Evolutionary conservation across 108 stramenopile species (phyloP).

Genomic region (Skeletonema potamos): DNA sequence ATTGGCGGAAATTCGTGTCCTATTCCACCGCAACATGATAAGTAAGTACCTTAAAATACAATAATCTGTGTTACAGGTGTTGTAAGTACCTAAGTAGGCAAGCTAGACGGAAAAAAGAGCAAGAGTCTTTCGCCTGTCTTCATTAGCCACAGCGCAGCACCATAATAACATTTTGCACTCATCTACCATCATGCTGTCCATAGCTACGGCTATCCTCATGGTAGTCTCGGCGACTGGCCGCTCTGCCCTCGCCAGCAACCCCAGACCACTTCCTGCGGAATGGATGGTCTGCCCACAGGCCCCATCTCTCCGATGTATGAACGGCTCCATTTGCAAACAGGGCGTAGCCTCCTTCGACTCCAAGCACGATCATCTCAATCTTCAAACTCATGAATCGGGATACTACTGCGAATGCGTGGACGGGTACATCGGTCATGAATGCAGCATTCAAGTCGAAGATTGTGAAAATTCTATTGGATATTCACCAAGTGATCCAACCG

Average conservation of each 20-base stretch:
- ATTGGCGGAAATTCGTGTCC: too few species aligned
- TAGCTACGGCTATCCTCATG: not conserved
- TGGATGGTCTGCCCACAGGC: constrained; percentile 20
- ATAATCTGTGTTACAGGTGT: too few species aligned
- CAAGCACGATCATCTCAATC: constrained; percentile 14
- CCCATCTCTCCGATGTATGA: constrained; percentile 29
- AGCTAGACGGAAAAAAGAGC: too few species aligned
- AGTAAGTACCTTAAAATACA: too few species aligned
- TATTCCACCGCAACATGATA: too few species aligned
- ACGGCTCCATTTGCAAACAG: constrained; percentile 25
- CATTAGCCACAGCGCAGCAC: too few species aligned
- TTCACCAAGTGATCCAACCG: not conserved
- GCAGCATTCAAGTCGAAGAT: constrained; percentile 20
- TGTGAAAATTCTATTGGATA: constrained; percentile 6
- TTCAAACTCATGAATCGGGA: constrained; percentile 33
- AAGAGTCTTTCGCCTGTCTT: too few species aligned
- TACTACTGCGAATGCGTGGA: constrained; percentile 37
- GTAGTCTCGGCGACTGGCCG: not conserved
- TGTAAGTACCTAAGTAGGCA: too few species aligned
- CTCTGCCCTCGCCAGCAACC: not conserved
- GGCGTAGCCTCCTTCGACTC: constrained; percentile 17
- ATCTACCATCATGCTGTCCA: too few species aligned
- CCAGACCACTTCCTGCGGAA: not conserved
- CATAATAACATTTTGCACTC: too few species aligned
- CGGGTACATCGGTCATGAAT: constrained; percentile 39